Evolutionary conservation across 768 basidiomycete species (phyloP), one percentile per base, ranked within the genome.

Genomic region (Paxillus ammoniavirescens): DNA sequence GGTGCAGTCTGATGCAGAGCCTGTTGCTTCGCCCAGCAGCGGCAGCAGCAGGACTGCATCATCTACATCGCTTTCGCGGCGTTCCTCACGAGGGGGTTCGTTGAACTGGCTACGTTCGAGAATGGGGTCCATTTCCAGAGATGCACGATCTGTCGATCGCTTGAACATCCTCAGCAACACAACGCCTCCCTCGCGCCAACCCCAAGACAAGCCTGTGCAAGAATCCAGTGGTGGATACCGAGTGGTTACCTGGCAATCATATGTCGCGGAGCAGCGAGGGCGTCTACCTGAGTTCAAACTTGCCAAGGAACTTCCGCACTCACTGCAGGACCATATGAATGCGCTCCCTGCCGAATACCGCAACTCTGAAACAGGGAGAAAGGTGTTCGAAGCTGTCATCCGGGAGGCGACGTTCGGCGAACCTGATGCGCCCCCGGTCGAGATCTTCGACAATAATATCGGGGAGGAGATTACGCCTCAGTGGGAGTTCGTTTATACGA

Each of bases 401-500:
- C 69, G 70, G 14, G 81, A 87, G 56, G 87, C 87, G 0, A 75
- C 75, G 18, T 71, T 75, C 5, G 84, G 87, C 59, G 91, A 93
- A 55, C 85, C 82, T 0, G 63, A 80, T 42, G 86, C 89, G 2
- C 91, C 89, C 0, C 72, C 71, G 5, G 89, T 96, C 60, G 70
- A 70, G 14, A 78, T 96, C 23, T 67, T 54, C 40, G 65, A 82
- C 47, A 93, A 94, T 61, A 68, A 78, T 0, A 73, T 91, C 21
- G 90, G 91, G 55, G 65, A 75, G 8, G 86, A 88, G 55, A 75
- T 82, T 9, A 81, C 85, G 18, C 93, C 93, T 0, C 81, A 80
- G 23, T 92, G 89, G 82, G 93, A 96, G 61, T 97, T 94, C 61
- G 76, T 86, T 55, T 96, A 96, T 66, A 84, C 89, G 10, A 94